Percentiles rank a stretch among this genome's conserved stretches.
Conservation (phyloP, 179 eudicot genomes). For the Silene vulgaris region DNA sequence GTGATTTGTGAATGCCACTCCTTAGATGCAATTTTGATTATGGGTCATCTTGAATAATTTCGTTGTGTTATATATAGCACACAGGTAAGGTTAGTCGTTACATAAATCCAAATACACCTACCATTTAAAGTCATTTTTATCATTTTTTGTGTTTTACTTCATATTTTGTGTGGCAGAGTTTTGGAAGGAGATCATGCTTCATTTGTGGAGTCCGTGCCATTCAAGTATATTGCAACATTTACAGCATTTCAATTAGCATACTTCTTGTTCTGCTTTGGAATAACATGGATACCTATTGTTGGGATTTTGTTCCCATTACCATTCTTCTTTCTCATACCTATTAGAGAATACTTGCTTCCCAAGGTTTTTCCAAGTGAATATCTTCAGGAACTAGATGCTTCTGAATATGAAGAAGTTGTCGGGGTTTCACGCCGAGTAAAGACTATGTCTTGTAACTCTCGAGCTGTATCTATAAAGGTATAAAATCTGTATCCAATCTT, state of each 20-base stretch:
- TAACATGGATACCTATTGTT: conserved; percentile 80
- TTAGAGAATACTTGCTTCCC: conserved; percentile 65
- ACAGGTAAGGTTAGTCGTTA: no score
- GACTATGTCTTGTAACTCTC: conserved; percentile 27
- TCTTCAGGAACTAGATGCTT: conserved; percentile 76
- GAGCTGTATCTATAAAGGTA: conserved; percentile 37
- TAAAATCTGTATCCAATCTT: not conserved
- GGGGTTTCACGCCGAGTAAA: conserved; percentile 32
- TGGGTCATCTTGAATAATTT: no score
- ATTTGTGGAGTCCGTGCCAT: conserved; percentile 75
- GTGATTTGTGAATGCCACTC: no score
- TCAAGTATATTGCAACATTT: conserved; percentile 57
- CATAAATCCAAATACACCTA: not conserved
- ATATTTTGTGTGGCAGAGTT: conserved; percentile 42
- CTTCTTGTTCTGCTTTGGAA: conserved; percentile 62
- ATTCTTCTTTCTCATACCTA: conserved; percentile 63
- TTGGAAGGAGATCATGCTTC: conserved; percentile 68
- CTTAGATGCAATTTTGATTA: no score
- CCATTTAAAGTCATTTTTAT: not conserved
- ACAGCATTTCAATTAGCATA: conserved; percentile 58
- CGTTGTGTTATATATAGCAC: no score
- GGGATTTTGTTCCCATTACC: conserved; percentile 77
- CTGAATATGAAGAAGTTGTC: conserved; percentile 70
- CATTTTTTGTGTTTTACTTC: not conserved
- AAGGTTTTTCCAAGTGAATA: conserved; percentile 48